These are phyloP conservation scores for Fraxinus quadrangulata DNA, from an alignment of 257 asterid genomes.

Conservation along the genomic window DNA sequence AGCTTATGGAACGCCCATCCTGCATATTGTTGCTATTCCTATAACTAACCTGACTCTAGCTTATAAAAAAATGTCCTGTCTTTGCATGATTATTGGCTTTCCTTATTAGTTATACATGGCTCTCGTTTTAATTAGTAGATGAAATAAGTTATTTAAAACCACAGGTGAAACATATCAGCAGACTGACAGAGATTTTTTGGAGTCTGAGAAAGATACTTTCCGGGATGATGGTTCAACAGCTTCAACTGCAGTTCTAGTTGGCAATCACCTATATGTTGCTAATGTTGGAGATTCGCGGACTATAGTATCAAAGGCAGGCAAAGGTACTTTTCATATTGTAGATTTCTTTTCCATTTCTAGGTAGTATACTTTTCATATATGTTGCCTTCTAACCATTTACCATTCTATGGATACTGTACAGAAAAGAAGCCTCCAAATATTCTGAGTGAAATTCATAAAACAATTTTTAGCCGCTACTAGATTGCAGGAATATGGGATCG, in stretches of 20 bases:
- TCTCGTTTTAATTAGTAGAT: neutral
- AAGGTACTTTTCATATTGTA: constrained; percentile 52
- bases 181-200: constrained; percentile 83
- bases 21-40: neutral
- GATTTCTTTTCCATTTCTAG: neutral
- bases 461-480: neutral
- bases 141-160: constrained; percentile 24
- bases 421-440: neutral
- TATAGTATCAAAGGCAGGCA: constrained; percentile 84
- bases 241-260: constrained; percentile 81
- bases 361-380: neutral
- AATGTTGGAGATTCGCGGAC: constrained; percentile 99
- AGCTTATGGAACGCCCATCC: neutral
- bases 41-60: neutral
- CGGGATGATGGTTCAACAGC: constrained; percentile 99
- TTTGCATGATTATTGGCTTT: neutral
- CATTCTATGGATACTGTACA: neutral
- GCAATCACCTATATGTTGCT: constrained; percentile 92
- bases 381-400: neutral
- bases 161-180: constrained; percentile 89
- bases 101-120: neutral
- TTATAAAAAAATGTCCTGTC: neutral
- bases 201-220: constrained; percentile 84
- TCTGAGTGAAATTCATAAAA: neutral
- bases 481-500: neutral